phyloP scores from a whole-genome alignment of 371 early-diverging fungal species.

The Vairimorpha ceranae region DNA sequence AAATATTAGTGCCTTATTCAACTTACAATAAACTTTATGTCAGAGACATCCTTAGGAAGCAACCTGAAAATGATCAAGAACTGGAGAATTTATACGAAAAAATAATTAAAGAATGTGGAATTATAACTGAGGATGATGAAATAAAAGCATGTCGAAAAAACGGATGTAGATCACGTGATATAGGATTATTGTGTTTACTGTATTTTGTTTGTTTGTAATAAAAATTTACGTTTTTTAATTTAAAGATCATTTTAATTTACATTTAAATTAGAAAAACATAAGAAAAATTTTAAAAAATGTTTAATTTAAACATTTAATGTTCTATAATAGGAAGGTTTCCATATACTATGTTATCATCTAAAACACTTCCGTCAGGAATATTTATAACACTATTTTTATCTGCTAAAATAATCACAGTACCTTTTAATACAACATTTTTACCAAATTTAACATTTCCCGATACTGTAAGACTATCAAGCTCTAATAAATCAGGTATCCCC shows the following conservation, averaged over 20 bases:
- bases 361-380: constrained; percentile 89
- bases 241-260: neutral
- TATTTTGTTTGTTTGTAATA: neutral
- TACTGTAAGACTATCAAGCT: constrained; percentile 91
- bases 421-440: constrained; percentile 76
- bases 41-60: neutral
- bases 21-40: neutral
- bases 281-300: neutral
- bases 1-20: neutral
- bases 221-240: neutral
- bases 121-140: neutral
- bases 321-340: constrained; percentile 78
- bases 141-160: neutral
- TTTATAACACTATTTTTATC: constrained; percentile 85
- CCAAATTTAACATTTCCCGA: constrained; percentile 95
- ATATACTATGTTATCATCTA: constrained; percentile 92
- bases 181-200: neutral
- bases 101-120: neutral
- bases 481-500: constrained; percentile 84
- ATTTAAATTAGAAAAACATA: neutral
- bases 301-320: constrained; percentile 45
- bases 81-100: neutral
- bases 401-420: constrained; percentile 96
- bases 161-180: neutral
- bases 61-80: neutral